A percentile compares a stretch with the other conserved stretches of the same genome.
These are phyloP conservation scores for Trypanosoma theileri DNA, from an alignment of 208 protist genomes.

Conservation along the genomic window DNA sequence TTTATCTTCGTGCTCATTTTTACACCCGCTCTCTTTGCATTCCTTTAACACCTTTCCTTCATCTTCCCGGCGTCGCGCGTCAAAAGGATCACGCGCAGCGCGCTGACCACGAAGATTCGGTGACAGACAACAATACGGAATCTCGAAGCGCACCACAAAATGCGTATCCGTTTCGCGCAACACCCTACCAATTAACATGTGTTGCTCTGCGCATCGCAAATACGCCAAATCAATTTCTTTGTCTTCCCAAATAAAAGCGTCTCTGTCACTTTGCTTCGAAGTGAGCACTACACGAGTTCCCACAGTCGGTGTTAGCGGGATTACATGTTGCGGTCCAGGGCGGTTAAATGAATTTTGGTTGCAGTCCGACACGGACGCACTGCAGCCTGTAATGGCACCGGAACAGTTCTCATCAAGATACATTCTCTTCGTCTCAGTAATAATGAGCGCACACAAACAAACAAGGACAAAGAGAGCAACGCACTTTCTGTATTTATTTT, in stretches of 20 bases:
- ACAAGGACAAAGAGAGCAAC: no score
- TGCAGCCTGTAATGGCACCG: background rate
- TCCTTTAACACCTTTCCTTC: no score
- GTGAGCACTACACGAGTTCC: slow-evolving; percentile 20
- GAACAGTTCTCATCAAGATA: no score
- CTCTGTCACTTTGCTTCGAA: slow-evolving; percentile 4
- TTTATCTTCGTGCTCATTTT: background rate
- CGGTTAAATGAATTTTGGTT: slow-evolving; percentile 6
- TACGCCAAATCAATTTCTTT: slow-evolving; percentile 14
- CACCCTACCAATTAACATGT: slow-evolving; percentile 17
- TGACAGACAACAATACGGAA: slow-evolving; percentile 11
- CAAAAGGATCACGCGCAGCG: background rate
- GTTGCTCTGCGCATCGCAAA: slow-evolving; percentile 2
- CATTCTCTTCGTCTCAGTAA: no score
- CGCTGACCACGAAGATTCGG: background rate
- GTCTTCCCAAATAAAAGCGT: slow-evolving; percentile 27
- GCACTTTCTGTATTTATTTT: no score
- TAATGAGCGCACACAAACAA: no score
- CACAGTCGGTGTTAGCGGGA: slow-evolving; percentile 15
- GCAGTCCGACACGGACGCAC: background rate
- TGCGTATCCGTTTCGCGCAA: slow-evolving; percentile 24
- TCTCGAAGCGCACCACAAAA: slow-evolving; percentile 15
- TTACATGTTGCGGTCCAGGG: background rate
- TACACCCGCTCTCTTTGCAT: background rate
- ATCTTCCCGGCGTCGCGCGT: background rate